Conservation (phyloP, 2,329 filamentous ascomycete genomes). For the Basipetospora chlamydospora region DNA sequence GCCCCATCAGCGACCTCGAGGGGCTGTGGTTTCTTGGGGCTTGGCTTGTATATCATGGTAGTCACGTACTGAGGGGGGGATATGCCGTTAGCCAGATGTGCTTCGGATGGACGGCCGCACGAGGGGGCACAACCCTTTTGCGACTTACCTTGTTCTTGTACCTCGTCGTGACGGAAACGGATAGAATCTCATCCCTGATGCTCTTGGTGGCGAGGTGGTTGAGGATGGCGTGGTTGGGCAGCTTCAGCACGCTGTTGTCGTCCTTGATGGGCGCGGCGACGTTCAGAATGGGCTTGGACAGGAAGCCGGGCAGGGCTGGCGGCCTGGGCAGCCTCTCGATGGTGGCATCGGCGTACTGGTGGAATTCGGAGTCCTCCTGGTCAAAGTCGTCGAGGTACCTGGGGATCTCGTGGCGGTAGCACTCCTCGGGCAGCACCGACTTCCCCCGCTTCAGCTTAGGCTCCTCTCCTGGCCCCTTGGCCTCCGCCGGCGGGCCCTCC, state of each 20-base stretch:
- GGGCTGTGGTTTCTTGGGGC: too few relatives aligned
- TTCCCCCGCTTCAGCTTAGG: slow-evolving; percentile 36
- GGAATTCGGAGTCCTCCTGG: slow-evolving; percentile 62
- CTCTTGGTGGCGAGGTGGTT: slow-evolving; percentile 96
- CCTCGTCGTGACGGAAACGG: slow-evolving; percentile 90
- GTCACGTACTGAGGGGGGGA: slow-evolving; percentile 65
- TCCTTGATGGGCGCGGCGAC: slow-evolving; percentile 87
- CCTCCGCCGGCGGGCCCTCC: neutral
- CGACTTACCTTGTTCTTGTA: slow-evolving; percentile 77
- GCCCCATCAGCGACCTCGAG: too few relatives aligned
- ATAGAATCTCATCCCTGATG: slow-evolving; percentile 91
- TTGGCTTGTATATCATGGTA: slow-evolving; percentile 94
- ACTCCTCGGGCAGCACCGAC: slow-evolving; percentile 36
- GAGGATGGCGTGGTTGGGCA: slow-evolving; percentile 92
- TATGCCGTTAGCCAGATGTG: neutral
- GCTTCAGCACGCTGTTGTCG: slow-evolving; percentile 90
- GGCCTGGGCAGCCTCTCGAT: slow-evolving; percentile 71
- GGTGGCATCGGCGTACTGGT: slow-evolving; percentile 59
- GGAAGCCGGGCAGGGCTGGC: slow-evolving; percentile 74
- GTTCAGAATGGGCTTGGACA: slow-evolving; percentile 90
- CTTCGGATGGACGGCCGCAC: too few relatives aligned
- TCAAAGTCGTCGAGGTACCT: slow-evolving; percentile 80
- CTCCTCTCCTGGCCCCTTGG: slow-evolving; percentile 17
- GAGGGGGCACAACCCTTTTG: neutral
- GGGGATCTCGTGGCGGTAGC: slow-evolving; percentile 63